Evolutionary conservation across 495 filamentous ascomycete species (phyloP), one percentile per base, ranked within the genome.

Genomic region (Hypoxylon rickii): DNA sequence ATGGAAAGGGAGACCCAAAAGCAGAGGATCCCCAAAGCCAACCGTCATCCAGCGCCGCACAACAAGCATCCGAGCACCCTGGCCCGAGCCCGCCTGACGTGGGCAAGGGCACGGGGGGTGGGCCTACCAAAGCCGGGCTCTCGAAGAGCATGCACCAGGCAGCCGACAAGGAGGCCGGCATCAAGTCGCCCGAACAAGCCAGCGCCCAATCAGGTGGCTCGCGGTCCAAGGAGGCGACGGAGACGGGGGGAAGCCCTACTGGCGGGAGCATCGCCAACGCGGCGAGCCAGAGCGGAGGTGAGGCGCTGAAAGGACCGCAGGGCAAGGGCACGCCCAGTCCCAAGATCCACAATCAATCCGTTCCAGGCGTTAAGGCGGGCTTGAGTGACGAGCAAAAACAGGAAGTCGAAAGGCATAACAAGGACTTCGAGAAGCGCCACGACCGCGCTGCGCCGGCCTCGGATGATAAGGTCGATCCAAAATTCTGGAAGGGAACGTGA

Each of bases 401-500:
- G 47, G 77, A 82, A 64, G 77, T 80, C 44, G 74, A 79, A 51
- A 53, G 66, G 64, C 77, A 81, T 66, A 82, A 82, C 46, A 32
- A 34, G 20, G 76, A 79, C 11, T 82, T 80, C 68, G 77, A 80
- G 55, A 51, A 69, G 38, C 74, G 76, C 39, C 73, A 79, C 37
- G 78, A 74, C 37, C 63, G 55, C 44, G 77, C 73, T 12, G 39
- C 66, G 5, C 13, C 47, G 13, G 75, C 73, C 0, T 48, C 50
- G 7, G 61, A 71, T 3, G 78, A 81, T 44, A 76, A 77, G 70
- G 79, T 81, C 4, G 63, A 79, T 48, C 73, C 74, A 58, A 72
- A 68, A 15, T 81, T 79, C 43, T 81, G 78, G 76, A 58, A 54
- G 33, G 72, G 70, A 26, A 59, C 51, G 65, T 68, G 37, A 68